phyloP scores from a whole-genome alignment of 2,329 filamentous ascomycete genomes.

The Rutstroemia sydowiana region DNA sequence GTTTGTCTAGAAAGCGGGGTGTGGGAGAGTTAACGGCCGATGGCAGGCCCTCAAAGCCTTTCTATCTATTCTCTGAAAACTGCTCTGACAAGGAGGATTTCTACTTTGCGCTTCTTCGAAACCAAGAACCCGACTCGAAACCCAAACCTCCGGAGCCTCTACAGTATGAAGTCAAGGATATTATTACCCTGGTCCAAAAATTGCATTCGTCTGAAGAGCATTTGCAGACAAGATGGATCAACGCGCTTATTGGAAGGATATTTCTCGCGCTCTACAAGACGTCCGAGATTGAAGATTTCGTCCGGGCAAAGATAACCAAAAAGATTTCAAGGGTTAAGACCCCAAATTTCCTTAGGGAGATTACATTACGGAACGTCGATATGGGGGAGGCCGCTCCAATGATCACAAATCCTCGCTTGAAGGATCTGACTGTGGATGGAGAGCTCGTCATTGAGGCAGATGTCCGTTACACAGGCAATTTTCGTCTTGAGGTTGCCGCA shows the following conservation, averaged over 20 bases:
- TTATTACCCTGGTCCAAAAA: conserved; percentile 82
- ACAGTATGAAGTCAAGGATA: conserved; percentile 74
- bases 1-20: conserved; percentile 59
- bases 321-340: conserved; percentile 93
- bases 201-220: conserved; percentile 90
- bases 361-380: conserved; percentile 75
- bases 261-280: conserved; percentile 88
- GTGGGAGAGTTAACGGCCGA: conserved; percentile 49
- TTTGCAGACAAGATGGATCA: conserved; percentile 84
- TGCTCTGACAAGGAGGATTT: conserved; percentile 97
- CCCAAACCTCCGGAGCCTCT: conserved; percentile 59
- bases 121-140: conserved; percentile 64
- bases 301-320: conserved; percentile 83
- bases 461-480: conserved; percentile 81
- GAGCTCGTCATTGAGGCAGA: conserved; percentile 84
- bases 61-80: conserved; percentile 91
- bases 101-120: conserved; percentile 84
- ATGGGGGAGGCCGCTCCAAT: conserved; percentile 82
- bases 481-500: conserved; percentile 84
- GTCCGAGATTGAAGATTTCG: conserved; percentile 66
- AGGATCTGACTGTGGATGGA: conserved; percentile 84
- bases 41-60: conserved; percentile 62
- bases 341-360: conserved; percentile 79
- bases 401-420: conserved; percentile 80
- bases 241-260: conserved; percentile 79